Evolutionary conservation across 2,329 filamentous ascomycete genomes (phyloP).

Genomic region (Epichloe hybrida): DNA sequence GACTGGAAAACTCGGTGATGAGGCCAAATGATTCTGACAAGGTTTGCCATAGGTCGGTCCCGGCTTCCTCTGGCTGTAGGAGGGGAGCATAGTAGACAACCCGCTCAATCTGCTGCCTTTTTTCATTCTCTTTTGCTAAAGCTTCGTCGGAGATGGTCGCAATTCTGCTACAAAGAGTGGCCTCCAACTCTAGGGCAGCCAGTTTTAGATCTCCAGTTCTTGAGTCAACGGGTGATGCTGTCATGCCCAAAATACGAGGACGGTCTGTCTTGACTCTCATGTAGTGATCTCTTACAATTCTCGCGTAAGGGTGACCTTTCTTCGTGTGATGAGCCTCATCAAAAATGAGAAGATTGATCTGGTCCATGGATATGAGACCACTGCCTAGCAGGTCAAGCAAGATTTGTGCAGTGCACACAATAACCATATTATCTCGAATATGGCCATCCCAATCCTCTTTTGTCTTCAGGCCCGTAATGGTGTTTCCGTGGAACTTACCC

Average conservation of each 20-base stretch:
- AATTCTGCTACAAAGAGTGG: slow-evolving; percentile 67
- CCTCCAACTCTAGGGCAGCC: slow-evolving; percentile 62
- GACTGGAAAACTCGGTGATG: slow-evolving; percentile 34
- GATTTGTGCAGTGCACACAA: slow-evolving; percentile 88
- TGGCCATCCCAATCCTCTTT: slow-evolving; percentile 37
- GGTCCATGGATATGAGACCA: slow-evolving; percentile 64
- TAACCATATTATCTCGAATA: slow-evolving; percentile 55
- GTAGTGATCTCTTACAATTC: slow-evolving; percentile 84
- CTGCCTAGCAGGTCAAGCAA: slow-evolving; percentile 65
- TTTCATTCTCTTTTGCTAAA: slow-evolving; percentile 11
- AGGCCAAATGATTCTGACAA: slow-evolving; percentile 33
- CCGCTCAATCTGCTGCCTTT: slow-evolving; percentile 34
- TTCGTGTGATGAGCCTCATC: slow-evolving; percentile 96
- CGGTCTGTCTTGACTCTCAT: slow-evolving; percentile 33
- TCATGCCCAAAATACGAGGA: slow-evolving; percentile 89
- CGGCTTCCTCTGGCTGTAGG: slow-evolving; percentile 28
- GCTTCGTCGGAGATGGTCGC: slow-evolving; percentile 48
- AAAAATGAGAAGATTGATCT: slow-evolving; percentile 84
- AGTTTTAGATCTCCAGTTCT: slow-evolving; percentile 53
- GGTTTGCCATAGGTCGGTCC: slow-evolving; percentile 50
- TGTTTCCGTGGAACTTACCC: slow-evolving; percentile 61
- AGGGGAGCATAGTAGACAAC: slow-evolving; percentile 31
- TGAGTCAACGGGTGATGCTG: slow-evolving; percentile 83
- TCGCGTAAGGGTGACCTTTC: slow-evolving; percentile 80
- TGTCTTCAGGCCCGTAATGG: slow-evolving; percentile 28